These are phyloP conservation scores for Pezicula radicicola DNA, from an alignment of 2,329 filamentous ascomycete genomes.

Conservation along the genomic window DNA sequence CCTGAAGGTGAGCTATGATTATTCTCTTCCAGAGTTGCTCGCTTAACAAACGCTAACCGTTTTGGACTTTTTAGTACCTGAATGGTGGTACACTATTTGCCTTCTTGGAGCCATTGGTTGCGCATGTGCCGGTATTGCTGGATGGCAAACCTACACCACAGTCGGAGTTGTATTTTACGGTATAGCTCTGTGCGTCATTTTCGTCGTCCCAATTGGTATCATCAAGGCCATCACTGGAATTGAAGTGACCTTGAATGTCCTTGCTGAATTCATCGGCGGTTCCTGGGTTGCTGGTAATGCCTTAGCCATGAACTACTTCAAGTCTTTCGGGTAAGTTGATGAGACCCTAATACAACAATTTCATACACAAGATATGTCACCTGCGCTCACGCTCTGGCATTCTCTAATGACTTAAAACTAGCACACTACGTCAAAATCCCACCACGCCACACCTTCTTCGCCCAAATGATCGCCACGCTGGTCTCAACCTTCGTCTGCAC, in stretches of 20 bases:
- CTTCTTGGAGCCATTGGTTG: slow-evolving; percentile 41
- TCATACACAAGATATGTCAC: slow-evolving; percentile 42
- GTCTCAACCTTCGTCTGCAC: slow-evolving; percentile 42
- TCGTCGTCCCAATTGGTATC: slow-evolving; percentile 32
- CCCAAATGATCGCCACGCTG: slow-evolving; percentile 44
- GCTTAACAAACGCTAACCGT: background rate
- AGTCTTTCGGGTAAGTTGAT: slow-evolving; percentile 67
- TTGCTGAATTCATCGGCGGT: slow-evolving; percentile 70
- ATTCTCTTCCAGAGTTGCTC: slow-evolving; percentile 9
- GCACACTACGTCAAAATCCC: slow-evolving; percentile 50
- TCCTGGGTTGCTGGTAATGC: slow-evolving; percentile 66
- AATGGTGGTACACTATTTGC: slow-evolving; percentile 50
- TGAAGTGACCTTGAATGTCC: slow-evolving; percentile 58
- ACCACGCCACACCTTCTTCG: slow-evolving; percentile 42
- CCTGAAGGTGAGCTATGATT: slow-evolving; percentile 26
- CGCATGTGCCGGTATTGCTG: slow-evolving; percentile 43
- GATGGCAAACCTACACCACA: slow-evolving; percentile 50
- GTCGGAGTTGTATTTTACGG: slow-evolving; percentile 27
- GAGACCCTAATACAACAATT: slow-evolving; percentile 38
- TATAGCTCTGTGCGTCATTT: slow-evolving; percentile 26
- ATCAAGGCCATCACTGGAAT: slow-evolving; percentile 43
- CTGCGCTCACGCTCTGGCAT: slow-evolving; percentile 43
- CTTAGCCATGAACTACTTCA: slow-evolving; percentile 75
- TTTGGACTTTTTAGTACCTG: slow-evolving; percentile 30
- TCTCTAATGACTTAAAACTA: slow-evolving; percentile 47